Base-by-base conservation (phyloP, 2,329 filamentous ascomycete species). In the Neofusicoccum sp. region DNA sequence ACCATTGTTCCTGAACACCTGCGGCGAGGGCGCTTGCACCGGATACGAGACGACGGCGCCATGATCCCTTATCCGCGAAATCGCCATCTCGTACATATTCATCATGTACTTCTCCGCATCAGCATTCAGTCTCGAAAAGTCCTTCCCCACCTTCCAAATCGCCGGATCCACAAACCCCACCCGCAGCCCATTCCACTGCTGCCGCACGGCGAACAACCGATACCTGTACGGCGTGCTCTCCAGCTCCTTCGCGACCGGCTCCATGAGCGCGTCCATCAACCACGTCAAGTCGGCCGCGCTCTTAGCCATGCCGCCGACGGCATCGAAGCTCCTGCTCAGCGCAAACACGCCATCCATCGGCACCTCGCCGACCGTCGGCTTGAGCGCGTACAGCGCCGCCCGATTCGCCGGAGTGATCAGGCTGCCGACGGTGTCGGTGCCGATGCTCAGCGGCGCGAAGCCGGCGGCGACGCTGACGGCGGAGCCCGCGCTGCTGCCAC, bases 391-490 rank as follows among this genome's bases (percentile, higher is more conserved):
- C 14, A 78, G 61, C 3, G 66, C 75, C 16, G 71, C 70, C 41
- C 72, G 67, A 58, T 73, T 77, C 9, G 76, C 75, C 5, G 76
- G 76, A 16, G 70, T 71, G 40, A 75, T 74, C 20, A 75, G 64
- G 4, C 73, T 76, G 4, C 76, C 76, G 36, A 72, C 70, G 0
- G 74, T 75, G 60, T 78, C 76, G 3, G 75, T 76, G 11, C 70
- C 72, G n/a, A 78, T 67, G 3, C 70, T 70, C 2, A 79, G 65
- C 9, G 77, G 74, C 44, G 70, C 70, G 62, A 78, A 78, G 1
- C 76, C 75, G 6, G 76, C 72, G 3, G 75, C 71, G 12, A 78
- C 69, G 28, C 68, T 69, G 5, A 75, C 73, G 3, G 75, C 75
- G 2, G 75, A 74, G 9, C 76, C 76, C 16, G 71, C 73, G 1